These are phyloP conservation scores for Leishmania tropica DNA, from an alignment of 208 protist species.

Conservation along the genomic window DNA sequence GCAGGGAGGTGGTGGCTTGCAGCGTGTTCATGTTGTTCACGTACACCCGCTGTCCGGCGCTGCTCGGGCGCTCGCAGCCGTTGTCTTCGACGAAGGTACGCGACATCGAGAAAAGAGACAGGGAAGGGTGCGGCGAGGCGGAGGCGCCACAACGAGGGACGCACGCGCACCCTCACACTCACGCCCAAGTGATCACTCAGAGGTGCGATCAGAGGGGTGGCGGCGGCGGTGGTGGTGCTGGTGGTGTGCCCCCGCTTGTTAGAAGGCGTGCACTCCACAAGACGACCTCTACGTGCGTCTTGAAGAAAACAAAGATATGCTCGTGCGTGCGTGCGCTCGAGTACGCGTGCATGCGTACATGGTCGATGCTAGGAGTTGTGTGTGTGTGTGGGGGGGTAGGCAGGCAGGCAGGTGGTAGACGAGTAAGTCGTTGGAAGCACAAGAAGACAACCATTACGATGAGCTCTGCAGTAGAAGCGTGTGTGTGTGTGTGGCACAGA, in stretches of 20 bases:
- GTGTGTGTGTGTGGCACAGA: background rate
- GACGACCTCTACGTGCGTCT: background rate
- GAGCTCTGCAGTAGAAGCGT: background rate
- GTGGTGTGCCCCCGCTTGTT: background rate
- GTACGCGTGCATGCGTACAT: background rate
- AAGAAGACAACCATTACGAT: background rate
- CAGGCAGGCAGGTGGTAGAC: background rate
- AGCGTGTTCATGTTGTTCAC: conserved; percentile 90
- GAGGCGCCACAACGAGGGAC: background rate
- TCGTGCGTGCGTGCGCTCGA: background rate
- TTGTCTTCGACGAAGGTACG: conserved; percentile 18
- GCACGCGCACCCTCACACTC: background rate
- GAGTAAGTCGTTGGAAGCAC: background rate
- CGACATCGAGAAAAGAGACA: conserved; percentile 1
- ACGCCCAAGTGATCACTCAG: background rate
- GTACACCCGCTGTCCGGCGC: conserved; percentile 46
- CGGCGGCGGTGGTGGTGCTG: background rate
- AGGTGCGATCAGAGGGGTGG: background rate
- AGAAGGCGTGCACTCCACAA: background rate
- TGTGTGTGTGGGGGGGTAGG: background rate
- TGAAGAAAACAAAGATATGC: background rate
- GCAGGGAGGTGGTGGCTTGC: conserved; percentile 56
- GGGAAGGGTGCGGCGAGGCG: background rate
- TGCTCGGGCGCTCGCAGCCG: conserved; percentile 6
- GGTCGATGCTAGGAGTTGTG: background rate